Evolutionary conservation across 2,329 filamentous ascomycete species (phyloP).

Genomic region (Aureobasidium namibiae): DNA sequence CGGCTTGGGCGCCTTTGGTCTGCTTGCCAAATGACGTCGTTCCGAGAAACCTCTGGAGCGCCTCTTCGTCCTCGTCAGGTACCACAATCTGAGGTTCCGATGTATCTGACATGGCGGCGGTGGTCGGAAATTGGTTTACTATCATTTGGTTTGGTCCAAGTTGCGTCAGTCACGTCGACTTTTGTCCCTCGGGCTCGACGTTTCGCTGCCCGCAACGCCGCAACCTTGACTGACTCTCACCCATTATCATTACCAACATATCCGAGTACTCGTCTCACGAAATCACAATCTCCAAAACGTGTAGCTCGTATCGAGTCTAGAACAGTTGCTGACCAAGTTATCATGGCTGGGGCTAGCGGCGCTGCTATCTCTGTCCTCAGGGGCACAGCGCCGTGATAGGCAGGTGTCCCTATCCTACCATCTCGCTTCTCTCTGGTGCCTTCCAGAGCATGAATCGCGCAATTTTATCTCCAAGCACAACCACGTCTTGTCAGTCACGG

Average conservation of each 20-base stretch:
- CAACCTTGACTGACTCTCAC: slow-evolving; percentile 1
- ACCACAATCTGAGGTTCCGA: neutral
- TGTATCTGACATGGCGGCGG: neutral
- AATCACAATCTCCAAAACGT: no score
- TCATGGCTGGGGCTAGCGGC: neutral
- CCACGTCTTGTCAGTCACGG: neutral
- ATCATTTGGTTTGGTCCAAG: neutral
- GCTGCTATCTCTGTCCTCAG: neutral
- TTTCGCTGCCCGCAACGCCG: slow-evolving; percentile 6
- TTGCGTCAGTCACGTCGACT: slow-evolving; percentile 1
- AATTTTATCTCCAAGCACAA: neutral
- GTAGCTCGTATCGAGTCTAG: neutral
- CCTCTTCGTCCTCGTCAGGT: slow-evolving; percentile 46
- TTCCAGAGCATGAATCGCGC: neutral
- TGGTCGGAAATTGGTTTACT: neutral
- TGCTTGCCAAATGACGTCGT: slow-evolving; percentile 79
- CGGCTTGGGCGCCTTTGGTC: slow-evolving; percentile 62
- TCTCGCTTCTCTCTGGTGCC: neutral
- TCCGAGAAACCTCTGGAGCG: slow-evolving; percentile 69
- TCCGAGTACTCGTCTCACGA: no score
- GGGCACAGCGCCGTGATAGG: neutral
- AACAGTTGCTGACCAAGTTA: neutral
- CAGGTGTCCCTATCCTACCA: neutral
- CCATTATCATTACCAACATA: no score
- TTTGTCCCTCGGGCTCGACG: neutral